Evolutionary conservation across 1,284 basidiomycete species (phyloP).

Genomic region (Puccinia horiana): DNA sequence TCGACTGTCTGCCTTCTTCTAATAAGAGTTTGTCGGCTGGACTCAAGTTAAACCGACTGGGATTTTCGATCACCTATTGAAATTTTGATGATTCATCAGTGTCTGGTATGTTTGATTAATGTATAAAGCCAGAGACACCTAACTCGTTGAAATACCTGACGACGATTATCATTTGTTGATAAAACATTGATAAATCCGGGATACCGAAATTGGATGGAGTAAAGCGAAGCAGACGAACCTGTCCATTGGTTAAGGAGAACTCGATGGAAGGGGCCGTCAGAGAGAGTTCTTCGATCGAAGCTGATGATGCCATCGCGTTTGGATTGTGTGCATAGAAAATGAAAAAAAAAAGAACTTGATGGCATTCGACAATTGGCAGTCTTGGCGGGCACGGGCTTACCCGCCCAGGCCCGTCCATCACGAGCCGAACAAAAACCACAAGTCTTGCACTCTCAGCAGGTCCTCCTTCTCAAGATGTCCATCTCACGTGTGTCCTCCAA

Average conservation of each 20-base stretch:
- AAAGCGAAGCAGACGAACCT: not conserved
- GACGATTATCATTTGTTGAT: too few relatives aligned
- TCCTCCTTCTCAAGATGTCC: not conserved
- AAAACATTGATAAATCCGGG: not conserved
- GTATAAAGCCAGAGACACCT: not conserved
- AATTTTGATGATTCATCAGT: not conserved
- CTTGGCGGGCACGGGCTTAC: not conserved
- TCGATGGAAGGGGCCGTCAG: not conserved
- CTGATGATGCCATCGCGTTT: not conserved
- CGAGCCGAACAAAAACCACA: not conserved
- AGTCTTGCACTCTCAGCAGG: not conserved
- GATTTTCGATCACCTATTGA: conserved; percentile 39
- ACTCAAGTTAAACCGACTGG: conserved; percentile 5
- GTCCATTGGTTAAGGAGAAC: conserved; percentile 11
- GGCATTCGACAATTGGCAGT: too few relatives aligned
- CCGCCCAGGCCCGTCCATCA: not conserved
- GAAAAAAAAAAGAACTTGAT: too few relatives aligned
- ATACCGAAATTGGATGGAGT: too few relatives aligned
- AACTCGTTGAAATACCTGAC: conserved; percentile 16
- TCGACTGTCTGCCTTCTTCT: conserved; percentile 28
- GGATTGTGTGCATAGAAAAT: not conserved
- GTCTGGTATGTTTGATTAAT: not conserved
- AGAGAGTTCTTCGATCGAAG: not conserved
- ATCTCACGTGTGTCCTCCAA: not conserved
- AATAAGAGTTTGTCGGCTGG: conserved; percentile 23